Conservation (phyloP, 164 flowering plant species). For the Nymphaea thermarum region DNA sequence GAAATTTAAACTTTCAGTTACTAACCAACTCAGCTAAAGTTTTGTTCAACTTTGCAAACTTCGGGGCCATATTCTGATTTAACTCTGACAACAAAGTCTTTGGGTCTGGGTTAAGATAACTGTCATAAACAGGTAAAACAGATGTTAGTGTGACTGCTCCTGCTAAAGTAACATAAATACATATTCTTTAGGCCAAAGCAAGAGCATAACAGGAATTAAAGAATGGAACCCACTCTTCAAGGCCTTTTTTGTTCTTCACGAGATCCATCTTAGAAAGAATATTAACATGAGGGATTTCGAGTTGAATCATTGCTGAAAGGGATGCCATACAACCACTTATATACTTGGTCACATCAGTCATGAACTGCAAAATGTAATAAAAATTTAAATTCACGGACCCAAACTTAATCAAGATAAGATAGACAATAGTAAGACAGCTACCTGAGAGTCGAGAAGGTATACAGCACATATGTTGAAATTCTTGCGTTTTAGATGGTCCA, state of each 20-base stretch:
- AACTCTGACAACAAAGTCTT: constrained; percentile 55
- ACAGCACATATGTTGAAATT: constrained; percentile 91
- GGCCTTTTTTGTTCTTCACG: constrained; percentile 56
- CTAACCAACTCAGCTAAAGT: constrained; percentile 78
- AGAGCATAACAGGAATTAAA: background rate
- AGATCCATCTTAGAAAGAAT: constrained; percentile 97
- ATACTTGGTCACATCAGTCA: constrained; percentile 95
- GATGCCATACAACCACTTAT: constrained; percentile 98
- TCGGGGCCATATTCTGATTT: constrained; percentile 85
- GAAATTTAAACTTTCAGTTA: too few relatives aligned
- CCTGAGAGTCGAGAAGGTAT: constrained; percentile 97
- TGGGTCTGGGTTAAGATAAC: constrained; percentile 78
- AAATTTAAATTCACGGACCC: background rate
- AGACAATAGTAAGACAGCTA: constrained; percentile 8
- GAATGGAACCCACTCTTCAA: constrained; percentile 47
- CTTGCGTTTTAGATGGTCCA: constrained; percentile 78
- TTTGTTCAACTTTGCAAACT: constrained; percentile 71
- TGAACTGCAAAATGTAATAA: constrained; percentile 36
- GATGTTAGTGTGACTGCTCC: too few relatives aligned
- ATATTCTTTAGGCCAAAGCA: background rate
- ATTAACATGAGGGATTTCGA: constrained; percentile 88
- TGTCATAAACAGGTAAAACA: constrained; percentile 11
- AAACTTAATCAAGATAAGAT: too few relatives aligned
- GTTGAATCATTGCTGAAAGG: constrained; percentile 95
- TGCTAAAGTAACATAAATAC: too few relatives aligned